Conservation (phyloP, 225 moss, liverwort and hornwort genomes). For the Anthoceros angustus region DNA sequence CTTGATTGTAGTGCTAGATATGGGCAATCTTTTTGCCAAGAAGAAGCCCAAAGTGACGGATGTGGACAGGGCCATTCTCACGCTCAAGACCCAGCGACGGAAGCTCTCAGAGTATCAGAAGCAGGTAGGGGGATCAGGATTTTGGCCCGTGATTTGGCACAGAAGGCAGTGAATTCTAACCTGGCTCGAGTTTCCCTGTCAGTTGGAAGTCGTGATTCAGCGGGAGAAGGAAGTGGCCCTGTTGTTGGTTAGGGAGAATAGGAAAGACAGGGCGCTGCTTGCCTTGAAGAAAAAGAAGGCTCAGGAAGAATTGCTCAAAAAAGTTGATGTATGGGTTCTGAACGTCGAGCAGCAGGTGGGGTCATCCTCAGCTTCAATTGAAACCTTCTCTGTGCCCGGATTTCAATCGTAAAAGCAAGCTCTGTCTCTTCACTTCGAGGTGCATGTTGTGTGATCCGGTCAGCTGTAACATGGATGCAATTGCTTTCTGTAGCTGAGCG, state of each 20-base stretch:
- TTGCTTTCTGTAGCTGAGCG: slow-evolving; percentile 46
- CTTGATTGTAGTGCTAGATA: slow-evolving; percentile 9
- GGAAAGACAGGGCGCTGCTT: slow-evolving; percentile 67
- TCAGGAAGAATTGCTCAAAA: slow-evolving; percentile 78
- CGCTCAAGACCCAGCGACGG: slow-evolving; percentile 72
- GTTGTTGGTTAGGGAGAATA: slow-evolving; percentile 55
- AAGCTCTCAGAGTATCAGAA: slow-evolving; percentile 55
- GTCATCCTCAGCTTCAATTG: not conserved
- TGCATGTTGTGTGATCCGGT: not conserved
- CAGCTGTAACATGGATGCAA: not conserved
- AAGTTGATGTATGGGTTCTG: slow-evolving; percentile 80
- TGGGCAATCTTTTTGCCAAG: slow-evolving; percentile 69
- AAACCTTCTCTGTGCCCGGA: not conserved
- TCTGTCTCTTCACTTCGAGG: not conserved
- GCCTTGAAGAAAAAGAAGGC: slow-evolving; percentile 80
- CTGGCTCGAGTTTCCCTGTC: slow-evolving; percentile 1
- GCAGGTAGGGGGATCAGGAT: slow-evolving; percentile 28
- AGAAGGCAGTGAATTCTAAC: not conserved
- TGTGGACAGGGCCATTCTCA: slow-evolving; percentile 54
- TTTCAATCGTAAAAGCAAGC: not conserved
- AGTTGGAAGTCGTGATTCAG: slow-evolving; percentile 53
- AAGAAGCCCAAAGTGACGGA: slow-evolving; percentile 88
- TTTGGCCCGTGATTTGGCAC: not conserved
- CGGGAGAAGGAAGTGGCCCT: slow-evolving; percentile 74
- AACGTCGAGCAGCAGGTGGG: slow-evolving; percentile 81